phyloP scores from a whole-genome alignment of 2,329 filamentous ascomycete species.

The Cordyceps cicadae region DNA sequence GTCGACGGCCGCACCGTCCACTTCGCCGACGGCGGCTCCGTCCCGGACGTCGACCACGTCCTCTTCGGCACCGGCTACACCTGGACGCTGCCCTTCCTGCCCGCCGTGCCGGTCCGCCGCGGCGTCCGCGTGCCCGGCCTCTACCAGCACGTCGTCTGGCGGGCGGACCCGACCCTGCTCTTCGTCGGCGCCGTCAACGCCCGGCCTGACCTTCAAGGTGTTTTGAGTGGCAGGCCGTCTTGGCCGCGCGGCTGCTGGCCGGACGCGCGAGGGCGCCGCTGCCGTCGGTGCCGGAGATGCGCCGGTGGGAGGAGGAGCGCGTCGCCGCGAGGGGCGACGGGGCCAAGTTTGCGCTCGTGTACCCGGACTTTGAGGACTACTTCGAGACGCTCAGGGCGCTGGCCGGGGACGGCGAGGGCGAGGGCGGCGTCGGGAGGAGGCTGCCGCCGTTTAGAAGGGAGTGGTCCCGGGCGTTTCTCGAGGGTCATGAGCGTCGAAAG shows the following conservation, averaged over 20 bases:
- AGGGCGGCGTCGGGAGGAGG: slow-evolving; percentile 37
- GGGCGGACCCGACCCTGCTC: slow-evolving; percentile 43
- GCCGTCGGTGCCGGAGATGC: slow-evolving; percentile 40
- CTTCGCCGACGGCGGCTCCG: slow-evolving; percentile 46
- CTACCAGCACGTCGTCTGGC: slow-evolving; percentile 51
- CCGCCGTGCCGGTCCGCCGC: slow-evolving; percentile 40
- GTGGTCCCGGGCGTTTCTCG: slow-evolving; percentile 44
- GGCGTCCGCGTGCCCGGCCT: slow-evolving; percentile 49
- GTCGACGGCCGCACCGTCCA: slow-evolving; percentile 41
- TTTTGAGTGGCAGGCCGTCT: slow-evolving; percentile 63
- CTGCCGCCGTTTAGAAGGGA: slow-evolving; percentile 35
- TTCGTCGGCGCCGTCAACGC: slow-evolving; percentile 52
- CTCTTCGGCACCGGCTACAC: slow-evolving; percentile 61
- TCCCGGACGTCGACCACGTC: slow-evolving; percentile 49
- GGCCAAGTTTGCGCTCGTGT: slow-evolving; percentile 45
- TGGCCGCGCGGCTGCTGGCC: slow-evolving; percentile 50
- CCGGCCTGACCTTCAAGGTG: slow-evolving; percentile 57
- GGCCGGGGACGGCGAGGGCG: slow-evolving; percentile 37
- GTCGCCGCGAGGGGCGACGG: slow-evolving; percentile 49
- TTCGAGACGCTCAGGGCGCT: slow-evolving; percentile 48
- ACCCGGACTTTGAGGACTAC: slow-evolving; percentile 56
- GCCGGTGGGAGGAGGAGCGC: slow-evolving; percentile 48
- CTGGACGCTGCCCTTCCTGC: slow-evolving; percentile 56
- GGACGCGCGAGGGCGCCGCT: slow-evolving; percentile 37
- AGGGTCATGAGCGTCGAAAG: slow-evolving; percentile 47